Evolutionary conservation across 1,284 basidiomycete genomes (phyloP), one percentile per base, ranked within the genome.

Genomic region (Porogramme epimiltina): DNA sequence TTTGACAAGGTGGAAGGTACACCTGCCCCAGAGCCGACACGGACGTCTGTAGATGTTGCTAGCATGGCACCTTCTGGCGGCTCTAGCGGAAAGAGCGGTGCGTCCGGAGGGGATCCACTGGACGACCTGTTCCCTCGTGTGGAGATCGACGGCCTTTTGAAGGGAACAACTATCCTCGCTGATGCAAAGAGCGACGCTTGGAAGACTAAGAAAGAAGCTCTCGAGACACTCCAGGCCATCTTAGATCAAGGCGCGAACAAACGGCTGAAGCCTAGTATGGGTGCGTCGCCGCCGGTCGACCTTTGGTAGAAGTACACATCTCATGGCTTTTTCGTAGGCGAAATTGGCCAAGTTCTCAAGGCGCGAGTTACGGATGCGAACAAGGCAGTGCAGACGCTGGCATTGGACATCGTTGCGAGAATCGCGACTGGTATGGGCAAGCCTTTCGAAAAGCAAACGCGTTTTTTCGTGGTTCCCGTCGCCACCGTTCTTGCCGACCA

Each of bases 111-210:
- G 3, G 93, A 96, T 70, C 84, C 94, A 8, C 66, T 97, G 58
- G 97, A 98, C 64, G 94, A 98, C 50, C 78, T 99, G 22, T 95
- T 98, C 66, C 97, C 97, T 18, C 85, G 97, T 24, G 91, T 98
- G 25, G 96, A 99, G 62, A 77, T 99, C 42, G 96, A 99, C 62
- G 80, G 84, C 51, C 72, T 99, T 22, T 75, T 99, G 34, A 88
- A 90, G 54, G 85, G 88, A n/a, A 92, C 93, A 0, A 84, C 85
- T 1, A 89, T 98, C 42, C 72, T 95, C 24, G 76, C 84, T 1
- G 92, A 94, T 63, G 80, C 87, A 10, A 92, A 92, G 72, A 93
- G 85, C 60, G 97, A 98, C 62, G 87, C 93, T 0, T 99, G 97
- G 97, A 99, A 99, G 74, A 87, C 85, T 5, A 90, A 96, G 73